Evolutionary conservation across 768 basidiomycete genomes (phyloP).

Genomic region (Leccinum truebloodii): DNA sequence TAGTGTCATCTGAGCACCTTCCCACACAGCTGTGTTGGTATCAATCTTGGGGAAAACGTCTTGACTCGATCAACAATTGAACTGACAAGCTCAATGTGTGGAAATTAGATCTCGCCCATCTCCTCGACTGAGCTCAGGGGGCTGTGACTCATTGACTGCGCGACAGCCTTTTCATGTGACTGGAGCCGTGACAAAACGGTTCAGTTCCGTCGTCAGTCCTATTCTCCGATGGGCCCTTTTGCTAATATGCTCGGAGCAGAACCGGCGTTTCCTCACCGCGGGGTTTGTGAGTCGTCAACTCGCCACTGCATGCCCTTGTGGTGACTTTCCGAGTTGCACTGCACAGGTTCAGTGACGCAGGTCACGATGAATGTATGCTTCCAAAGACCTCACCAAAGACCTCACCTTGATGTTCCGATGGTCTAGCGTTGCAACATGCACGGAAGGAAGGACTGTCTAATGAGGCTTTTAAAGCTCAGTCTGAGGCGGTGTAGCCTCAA

Average conservation of each 20-base stretch:
- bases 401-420: background rate
- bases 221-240: background rate
- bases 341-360: background rate
- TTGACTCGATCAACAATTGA: too few relatives aligned
- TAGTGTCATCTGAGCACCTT: too few relatives aligned
- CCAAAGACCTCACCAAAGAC: background rate
- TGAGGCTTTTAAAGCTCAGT: conserved; percentile 1
- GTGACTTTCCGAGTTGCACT: background rate
- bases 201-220: too few relatives aligned
- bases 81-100: too few relatives aligned
- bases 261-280: background rate
- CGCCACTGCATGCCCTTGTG: background rate
- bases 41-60: too few relatives aligned
- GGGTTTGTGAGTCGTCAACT: background rate
- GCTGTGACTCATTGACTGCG: too few relatives aligned
- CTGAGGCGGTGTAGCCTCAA: conserved; percentile 12
- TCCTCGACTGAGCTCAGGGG: too few relatives aligned
- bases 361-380: background rate
- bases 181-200: too few relatives aligned
- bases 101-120: too few relatives aligned
- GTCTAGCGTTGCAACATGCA: background rate
- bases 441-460: conserved; percentile 4
- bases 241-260: background rate
- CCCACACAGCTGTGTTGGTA: too few relatives aligned
- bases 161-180: too few relatives aligned